Percentiles rank a stretch among this genome's conserved stretches.
These are phyloP conservation scores for Hippophae rhamnoides DNA, from an alignment of 306 rosid species.

Conservation along the genomic window DNA sequence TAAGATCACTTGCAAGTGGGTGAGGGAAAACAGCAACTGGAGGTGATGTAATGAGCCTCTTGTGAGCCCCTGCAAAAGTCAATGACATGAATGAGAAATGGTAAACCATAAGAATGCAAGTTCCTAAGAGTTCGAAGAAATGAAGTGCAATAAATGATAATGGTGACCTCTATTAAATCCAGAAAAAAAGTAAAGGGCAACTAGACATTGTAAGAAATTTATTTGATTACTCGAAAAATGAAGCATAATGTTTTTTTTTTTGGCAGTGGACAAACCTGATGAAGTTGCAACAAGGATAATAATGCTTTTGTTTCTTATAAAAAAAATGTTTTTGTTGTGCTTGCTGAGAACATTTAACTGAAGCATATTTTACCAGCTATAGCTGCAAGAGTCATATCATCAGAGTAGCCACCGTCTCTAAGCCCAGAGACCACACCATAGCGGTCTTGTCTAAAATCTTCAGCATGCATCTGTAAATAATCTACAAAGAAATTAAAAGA, in stretches of 20 bases:
- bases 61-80: constrained; percentile 63
- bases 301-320: too few species aligned
- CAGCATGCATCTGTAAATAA: constrained; percentile 86
- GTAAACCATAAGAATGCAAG: too few species aligned
- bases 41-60: constrained; percentile 84
- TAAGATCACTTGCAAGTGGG: constrained; percentile 94
- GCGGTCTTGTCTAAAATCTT: constrained; percentile 70
- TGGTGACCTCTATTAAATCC: too few species aligned
- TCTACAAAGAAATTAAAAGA: constrained; percentile 19
- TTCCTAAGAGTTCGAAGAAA: too few species aligned
- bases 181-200: too few species aligned
- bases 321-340: too few species aligned
- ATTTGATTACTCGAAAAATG: too few species aligned
- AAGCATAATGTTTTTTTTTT: too few species aligned
- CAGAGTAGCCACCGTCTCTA: constrained; percentile 90
- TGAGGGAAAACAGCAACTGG: constrained; percentile 97
- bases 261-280: too few species aligned
- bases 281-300: too few species aligned
- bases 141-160: too few species aligned
- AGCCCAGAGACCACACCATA: constrained; percentile 80
- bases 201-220: too few species aligned
- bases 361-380: constrained; percentile 52
- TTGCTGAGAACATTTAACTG: neutral
- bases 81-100: constrained; percentile 8
- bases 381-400: constrained; percentile 98